Base-by-base conservation (phyloP, 2,329 filamentous ascomycete species). In the Sphaerulina vaccinii region DNA sequence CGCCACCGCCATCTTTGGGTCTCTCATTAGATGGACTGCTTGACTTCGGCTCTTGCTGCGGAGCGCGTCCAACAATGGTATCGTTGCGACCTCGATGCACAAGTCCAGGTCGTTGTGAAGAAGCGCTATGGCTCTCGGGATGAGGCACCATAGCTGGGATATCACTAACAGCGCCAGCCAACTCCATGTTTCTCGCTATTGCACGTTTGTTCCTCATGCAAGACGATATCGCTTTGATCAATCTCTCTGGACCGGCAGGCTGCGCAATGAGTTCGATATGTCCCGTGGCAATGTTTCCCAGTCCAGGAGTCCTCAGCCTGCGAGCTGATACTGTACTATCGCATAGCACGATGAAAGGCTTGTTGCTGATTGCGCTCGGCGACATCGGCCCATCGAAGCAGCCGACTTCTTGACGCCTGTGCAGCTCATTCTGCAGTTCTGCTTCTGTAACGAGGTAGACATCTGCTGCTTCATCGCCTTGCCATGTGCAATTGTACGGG, bases 191-290 rank as follows among this genome's bases (percentile, higher is more conserved):
- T 29, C 24, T 41, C 15, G 43, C 45, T 23, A 39, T 37, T 11
- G 29, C 38, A 18, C 43, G 40, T 22, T 52, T 53, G 41, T 54
- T 48, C n/a, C 44, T 42, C 19, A 61, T 7, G 36, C 62, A 63
- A 16, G 51, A 47, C 11, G 52, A 41, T 18, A 64, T 52, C 2
- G 60, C 62, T 38, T 60, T 62, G 15, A 49, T 38, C 1, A 65
- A 47, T n/a, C 60, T 51, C 36, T 57, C 54, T 3, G 61, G 57
- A 5, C 60, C 60, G 24, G 56, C 58, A 16, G 62, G 62, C 38
- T 64, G 62, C 5, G 62, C 54, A 5, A 63, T 60, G 33, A 61
- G 58, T 40, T 63, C 61, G 29, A 63, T 51, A 11, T 56, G 51
- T n/a, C 55, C 48, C 13, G 51, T 55, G 1, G 54, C 57, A n/a